Percentiles rank a stretch among this genome's conserved stretches.
Conservation (phyloP, 495 filamentous ascomycete genomes). For the Pyrenula aspistea region DNA sequence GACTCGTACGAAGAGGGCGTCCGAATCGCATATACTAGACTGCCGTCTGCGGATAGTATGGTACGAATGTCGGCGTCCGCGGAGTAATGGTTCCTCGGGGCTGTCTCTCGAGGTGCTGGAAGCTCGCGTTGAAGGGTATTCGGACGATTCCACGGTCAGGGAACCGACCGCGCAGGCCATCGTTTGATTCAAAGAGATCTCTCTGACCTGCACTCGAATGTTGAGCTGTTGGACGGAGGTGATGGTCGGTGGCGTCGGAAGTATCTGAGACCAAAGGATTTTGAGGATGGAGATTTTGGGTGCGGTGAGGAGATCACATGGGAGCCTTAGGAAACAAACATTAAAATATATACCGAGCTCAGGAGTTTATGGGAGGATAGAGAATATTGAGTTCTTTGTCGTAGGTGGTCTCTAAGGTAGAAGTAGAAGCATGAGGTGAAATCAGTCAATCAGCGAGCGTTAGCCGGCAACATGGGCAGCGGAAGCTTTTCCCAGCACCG, state of each 20-base stretch:
- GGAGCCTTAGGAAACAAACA: no score
- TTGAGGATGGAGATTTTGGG: neutral
- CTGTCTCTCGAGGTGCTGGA: constrained; percentile 18
- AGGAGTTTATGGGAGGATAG: no score
- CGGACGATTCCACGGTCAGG: constrained; percentile 28
- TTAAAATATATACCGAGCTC: no score
- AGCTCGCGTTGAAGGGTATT: constrained; percentile 16
- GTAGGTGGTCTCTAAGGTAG: no score
- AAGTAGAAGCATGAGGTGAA: no score
- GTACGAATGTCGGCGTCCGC: constrained; percentile 53
- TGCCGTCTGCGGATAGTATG: constrained; percentile 43
- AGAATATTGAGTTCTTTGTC: no score
- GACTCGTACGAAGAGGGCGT: constrained; percentile 62
- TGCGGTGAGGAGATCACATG: no score
- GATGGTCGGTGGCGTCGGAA: neutral
- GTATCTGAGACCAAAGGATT: no score
- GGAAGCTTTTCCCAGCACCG: no score
- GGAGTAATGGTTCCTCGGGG: constrained; percentile 25
- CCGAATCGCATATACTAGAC: constrained; percentile 55
- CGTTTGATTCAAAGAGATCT: constrained; percentile 3
- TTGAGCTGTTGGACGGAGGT: neutral
- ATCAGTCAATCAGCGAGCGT: neutral
- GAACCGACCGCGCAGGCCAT: constrained; percentile 37
- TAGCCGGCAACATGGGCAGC: neutral
- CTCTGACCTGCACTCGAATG: neutral